A percentile compares a stretch with the other conserved stretches of the same genome.
phyloP scores from a whole-genome alignment of 2,329 filamentous ascomycete genomes.

The Trichoderma brevicompactum region DNA sequence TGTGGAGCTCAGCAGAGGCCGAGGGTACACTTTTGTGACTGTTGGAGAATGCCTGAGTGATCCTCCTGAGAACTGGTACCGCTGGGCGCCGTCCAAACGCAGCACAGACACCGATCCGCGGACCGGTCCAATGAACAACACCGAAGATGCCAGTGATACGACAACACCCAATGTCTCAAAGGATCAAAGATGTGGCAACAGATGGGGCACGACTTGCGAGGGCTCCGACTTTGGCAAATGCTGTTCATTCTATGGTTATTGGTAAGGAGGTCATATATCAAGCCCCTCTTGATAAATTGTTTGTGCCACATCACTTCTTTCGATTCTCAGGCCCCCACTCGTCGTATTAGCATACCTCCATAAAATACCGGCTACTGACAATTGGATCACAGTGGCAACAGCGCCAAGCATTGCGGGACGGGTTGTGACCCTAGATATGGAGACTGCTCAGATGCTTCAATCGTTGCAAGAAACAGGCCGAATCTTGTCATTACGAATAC shows the following conservation, averaged over 20 bases:
- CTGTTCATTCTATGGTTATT: slow-evolving; percentile 49
- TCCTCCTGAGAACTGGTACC: slow-evolving; percentile 57
- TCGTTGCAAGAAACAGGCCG: slow-evolving; percentile 32
- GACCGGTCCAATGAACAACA: slow-evolving; percentile 3
- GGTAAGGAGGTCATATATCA: slow-evolving; percentile 37
- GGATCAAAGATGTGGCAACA: slow-evolving; percentile 45
- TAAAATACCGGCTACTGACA: background rate
- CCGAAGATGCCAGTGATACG: slow-evolving; percentile 4
- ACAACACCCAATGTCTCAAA: slow-evolving; percentile 38
- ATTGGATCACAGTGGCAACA: slow-evolving; percentile 38
- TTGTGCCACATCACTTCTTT: background rate
- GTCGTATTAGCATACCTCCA: background rate
- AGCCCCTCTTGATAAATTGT: background rate
- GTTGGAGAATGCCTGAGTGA: slow-evolving; percentile 63
- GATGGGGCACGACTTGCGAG: slow-evolving; percentile 43
- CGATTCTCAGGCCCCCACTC: background rate
- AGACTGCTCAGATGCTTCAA: slow-evolving; percentile 35
- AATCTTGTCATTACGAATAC: slow-evolving; percentile 32
- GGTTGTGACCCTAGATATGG: slow-evolving; percentile 46
- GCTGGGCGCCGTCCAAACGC: slow-evolving; percentile 36
- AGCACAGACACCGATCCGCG: slow-evolving; percentile 25
- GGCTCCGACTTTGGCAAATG: slow-evolving; percentile 45
- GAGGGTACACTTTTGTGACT: slow-evolving; percentile 55
- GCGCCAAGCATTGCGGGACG: slow-evolving; percentile 43
- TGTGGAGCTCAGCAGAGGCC: slow-evolving; percentile 45